Percentiles rank a stretch among this genome's conserved stretches.
These are phyloP conservation scores for Aspergillus sp. DNA, from an alignment of 2,329 filamentous ascomycete genomes.

Conservation along the genomic window DNA sequence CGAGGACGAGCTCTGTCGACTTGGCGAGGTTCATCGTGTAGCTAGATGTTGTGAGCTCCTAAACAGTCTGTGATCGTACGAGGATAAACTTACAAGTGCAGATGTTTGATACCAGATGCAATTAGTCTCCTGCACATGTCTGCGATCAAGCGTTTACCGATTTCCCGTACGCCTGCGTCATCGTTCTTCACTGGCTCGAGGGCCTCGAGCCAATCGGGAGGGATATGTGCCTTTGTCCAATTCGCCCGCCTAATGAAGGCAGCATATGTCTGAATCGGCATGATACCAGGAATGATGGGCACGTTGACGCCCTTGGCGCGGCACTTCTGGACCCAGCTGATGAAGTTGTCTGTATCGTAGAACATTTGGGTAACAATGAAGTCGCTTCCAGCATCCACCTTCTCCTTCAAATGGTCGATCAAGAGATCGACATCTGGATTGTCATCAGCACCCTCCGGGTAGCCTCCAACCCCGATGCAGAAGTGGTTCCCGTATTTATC, in stretches of 20 bases:
- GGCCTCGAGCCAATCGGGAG: slow-evolving; percentile 76
- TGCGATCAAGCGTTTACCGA: slow-evolving; percentile 84
- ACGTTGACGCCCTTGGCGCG: slow-evolving; percentile 81
- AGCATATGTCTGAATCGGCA: slow-evolving; percentile 94
- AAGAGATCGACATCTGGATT: slow-evolving; percentile 83
- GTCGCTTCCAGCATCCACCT: slow-evolving; percentile 88
- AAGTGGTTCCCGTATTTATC: slow-evolving; percentile 85
- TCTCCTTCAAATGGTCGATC: slow-evolving; percentile 93
- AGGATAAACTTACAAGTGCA: slow-evolving; percentile 73
- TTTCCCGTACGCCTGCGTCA: slow-evolving; percentile 86
- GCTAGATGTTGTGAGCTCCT: slow-evolving; percentile 36
- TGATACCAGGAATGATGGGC: slow-evolving; percentile 84
- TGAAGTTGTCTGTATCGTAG: slow-evolving; percentile 95
- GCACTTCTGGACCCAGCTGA: slow-evolving; percentile 86
- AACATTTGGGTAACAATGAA: slow-evolving; percentile 99
- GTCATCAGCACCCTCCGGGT: slow-evolving; percentile 94
- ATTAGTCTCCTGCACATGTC: slow-evolving; percentile 89
- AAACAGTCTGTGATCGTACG: not conserved
- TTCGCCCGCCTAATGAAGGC: slow-evolving; percentile 88
- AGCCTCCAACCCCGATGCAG: slow-evolving; percentile 95
- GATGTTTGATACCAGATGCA: slow-evolving; percentile 77
- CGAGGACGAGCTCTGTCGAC: slow-evolving; percentile 89
- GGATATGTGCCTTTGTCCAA: slow-evolving; percentile 87
- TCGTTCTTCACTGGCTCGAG: slow-evolving; percentile 97
- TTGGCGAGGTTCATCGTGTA: slow-evolving; percentile 99